phyloP scores from a whole-genome alignment of 768 basidiomycete species.

The Dioszegia crocea region DNA sequence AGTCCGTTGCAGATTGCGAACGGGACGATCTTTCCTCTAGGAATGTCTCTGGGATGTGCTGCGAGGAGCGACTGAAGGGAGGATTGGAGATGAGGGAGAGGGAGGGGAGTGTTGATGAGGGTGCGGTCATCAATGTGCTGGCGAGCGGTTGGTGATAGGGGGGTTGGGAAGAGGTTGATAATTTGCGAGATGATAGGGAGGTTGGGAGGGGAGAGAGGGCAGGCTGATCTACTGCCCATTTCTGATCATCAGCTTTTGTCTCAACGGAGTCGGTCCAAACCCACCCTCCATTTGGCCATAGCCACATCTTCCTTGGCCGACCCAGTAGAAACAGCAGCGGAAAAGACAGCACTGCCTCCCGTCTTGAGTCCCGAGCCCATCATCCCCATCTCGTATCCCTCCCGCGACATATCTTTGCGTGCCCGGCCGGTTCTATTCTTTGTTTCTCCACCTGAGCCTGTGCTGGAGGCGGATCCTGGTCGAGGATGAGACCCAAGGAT shows the following conservation, averaged over 20 bases:
- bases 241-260: constrained; percentile 11
- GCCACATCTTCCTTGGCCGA: constrained; percentile 30
- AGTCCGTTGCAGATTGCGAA: neutral
- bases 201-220: neutral
- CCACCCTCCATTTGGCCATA: constrained; percentile 41
- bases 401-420: neutral
- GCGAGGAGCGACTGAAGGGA: neutral
- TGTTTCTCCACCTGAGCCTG: neutral
- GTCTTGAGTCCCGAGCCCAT: neutral
- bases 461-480: neutral
- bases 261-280: neutral
- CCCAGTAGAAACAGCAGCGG: neutral
- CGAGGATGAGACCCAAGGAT: neutral
- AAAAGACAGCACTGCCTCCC: neutral
- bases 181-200: neutral
- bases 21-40: neutral
- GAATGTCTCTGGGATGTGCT: neutral
- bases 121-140: neutral
- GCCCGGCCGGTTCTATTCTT: neutral
- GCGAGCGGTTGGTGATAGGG: neutral
- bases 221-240: constrained; percentile 37
- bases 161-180: neutral
- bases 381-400: constrained; percentile 2
- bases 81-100: no score
- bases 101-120: neutral